Evolutionary conservation across 441 rosid genomes (phyloP).

Genomic region (Macaranga tanarius): DNA sequence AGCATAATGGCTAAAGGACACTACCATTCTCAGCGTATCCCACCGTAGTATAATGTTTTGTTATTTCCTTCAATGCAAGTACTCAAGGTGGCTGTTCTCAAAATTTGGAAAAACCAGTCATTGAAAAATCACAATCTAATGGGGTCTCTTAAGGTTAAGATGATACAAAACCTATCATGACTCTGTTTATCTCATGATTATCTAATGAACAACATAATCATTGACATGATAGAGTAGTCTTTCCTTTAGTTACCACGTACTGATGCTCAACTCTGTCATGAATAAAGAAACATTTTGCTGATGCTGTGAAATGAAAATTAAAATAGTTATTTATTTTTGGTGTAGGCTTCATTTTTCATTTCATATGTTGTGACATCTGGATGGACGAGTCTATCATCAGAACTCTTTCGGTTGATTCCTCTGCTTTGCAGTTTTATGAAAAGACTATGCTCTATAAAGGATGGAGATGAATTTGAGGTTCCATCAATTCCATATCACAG

Average conservation of each 20-base stretch:
- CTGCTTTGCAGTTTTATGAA: conserved; percentile 47
- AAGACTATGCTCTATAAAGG: conserved; percentile 40
- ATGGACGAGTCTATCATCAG: conserved; percentile 90
- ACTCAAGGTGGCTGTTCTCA: not conserved
- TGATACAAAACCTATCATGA: not conserved
- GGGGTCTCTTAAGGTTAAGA: not conserved
- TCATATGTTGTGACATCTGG: conserved; percentile 94
- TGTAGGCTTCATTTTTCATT: conserved; percentile 86
- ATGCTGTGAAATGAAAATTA: conserved; percentile 8
- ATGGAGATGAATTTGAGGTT: conserved; percentile 59
- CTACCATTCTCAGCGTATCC: not conserved
- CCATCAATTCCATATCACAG: conserved; percentile 67
- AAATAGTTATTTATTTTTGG: conserved; percentile 25
- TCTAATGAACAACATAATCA: not conserved
- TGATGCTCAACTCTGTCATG: not conserved
- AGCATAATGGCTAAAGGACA: not conserved
- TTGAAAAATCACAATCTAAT: too few species aligned
- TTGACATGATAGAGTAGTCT: not conserved
- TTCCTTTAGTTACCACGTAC: not conserved
- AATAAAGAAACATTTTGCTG: not conserved
- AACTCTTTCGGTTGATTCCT: conserved; percentile 67
- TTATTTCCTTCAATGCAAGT: not conserved
- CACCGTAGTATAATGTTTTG: not conserved
- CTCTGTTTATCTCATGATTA: not conserved
- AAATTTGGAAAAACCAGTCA: not conserved